Conservation (phyloP, 495 filamentous ascomycete genomes). For the Lindgomyces ingoldianus region DNA sequence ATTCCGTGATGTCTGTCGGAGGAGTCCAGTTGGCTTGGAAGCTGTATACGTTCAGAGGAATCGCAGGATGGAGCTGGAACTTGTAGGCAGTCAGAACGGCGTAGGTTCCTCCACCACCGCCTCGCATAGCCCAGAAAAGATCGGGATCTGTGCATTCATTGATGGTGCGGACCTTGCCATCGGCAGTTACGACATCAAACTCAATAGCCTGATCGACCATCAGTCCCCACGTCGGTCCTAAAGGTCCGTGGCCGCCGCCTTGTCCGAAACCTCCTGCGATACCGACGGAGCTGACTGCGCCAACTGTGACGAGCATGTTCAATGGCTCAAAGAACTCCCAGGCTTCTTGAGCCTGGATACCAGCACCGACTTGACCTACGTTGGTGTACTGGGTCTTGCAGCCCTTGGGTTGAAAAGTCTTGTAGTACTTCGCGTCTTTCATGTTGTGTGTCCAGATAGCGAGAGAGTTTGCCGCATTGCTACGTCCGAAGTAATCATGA, state of each 20-base stretch:
- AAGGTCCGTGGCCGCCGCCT: constrained; percentile 35
- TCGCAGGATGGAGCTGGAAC: constrained; percentile 34
- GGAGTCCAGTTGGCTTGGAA: constrained; percentile 23
- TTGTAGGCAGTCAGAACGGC: constrained; percentile 33
- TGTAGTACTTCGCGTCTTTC: constrained; percentile 21
- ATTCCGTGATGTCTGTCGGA: constrained; percentile 26
- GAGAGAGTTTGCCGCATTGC: constrained; percentile 28
- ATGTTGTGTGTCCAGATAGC: constrained; percentile 37
- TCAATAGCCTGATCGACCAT: constrained; percentile 36
- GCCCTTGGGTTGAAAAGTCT: constrained; percentile 20
- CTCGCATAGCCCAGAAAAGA: constrained; percentile 39
- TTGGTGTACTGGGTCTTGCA: constrained; percentile 27
- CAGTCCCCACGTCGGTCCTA: constrained; percentile 30
- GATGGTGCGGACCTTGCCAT: constrained; percentile 30
- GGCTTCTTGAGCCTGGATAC: constrained; percentile 21
- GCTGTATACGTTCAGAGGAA: constrained; percentile 34
- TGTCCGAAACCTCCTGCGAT: constrained; percentile 35
- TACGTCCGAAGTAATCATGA: constrained; percentile 39
- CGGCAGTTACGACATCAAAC: constrained; percentile 36
- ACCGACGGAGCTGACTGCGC: constrained; percentile 31
- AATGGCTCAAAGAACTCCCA: constrained; percentile 29
- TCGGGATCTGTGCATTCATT: constrained; percentile 37
- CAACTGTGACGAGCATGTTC: constrained; percentile 27
- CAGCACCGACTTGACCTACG: constrained; percentile 33
- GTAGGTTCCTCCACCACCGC: constrained; percentile 38